phyloP scores from a whole-genome alignment of 2,329 filamentous ascomycete species.

The Trichoderma afroharzianum region DNA sequence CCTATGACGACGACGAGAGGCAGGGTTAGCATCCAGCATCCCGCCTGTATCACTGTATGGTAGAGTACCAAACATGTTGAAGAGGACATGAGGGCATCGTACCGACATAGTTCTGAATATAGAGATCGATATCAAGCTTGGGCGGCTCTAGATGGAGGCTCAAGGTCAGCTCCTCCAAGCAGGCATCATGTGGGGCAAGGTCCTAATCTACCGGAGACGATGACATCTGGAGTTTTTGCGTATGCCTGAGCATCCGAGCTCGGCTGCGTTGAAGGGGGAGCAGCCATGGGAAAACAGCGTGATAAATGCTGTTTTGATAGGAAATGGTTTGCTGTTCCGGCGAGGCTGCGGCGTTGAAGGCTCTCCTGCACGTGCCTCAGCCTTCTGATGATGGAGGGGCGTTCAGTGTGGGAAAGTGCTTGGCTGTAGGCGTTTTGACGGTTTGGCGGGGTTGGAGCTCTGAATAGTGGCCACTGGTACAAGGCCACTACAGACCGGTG shows the following conservation, averaged over 20 bases:
- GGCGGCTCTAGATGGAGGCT: constrained; percentile 58
- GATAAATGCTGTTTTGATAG: neutral
- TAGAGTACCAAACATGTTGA: neutral
- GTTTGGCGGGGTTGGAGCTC: constrained; percentile 13
- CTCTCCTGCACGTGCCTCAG: constrained; percentile 16
- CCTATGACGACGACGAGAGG: constrained; percentile 47
- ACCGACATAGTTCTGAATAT: constrained; percentile 88
- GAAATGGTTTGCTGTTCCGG: neutral
- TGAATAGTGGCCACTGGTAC: neutral
- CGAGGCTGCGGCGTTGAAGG: constrained; percentile 11
- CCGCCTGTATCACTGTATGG: neutral
- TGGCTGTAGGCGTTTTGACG: neutral
- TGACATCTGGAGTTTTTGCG: constrained; percentile 27
- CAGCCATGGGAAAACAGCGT: neutral
- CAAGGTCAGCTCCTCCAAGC: constrained; percentile 4
- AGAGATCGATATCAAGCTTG: constrained; percentile 87
- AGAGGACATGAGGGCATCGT: constrained; percentile 23
- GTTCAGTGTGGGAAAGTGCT: neutral
- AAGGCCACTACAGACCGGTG: neutral
- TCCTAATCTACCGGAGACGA: constrained; percentile 39
- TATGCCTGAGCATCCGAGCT: constrained; percentile 7
- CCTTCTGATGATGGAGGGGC: constrained; percentile 16
- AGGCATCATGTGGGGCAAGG: neutral
- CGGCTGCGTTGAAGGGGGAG: neutral
- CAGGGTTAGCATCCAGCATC: neutral